These are phyloP conservation scores for Setomelanomma holmii DNA, from an alignment of 2,329 filamentous ascomycete species.

Conservation along the genomic window DNA sequence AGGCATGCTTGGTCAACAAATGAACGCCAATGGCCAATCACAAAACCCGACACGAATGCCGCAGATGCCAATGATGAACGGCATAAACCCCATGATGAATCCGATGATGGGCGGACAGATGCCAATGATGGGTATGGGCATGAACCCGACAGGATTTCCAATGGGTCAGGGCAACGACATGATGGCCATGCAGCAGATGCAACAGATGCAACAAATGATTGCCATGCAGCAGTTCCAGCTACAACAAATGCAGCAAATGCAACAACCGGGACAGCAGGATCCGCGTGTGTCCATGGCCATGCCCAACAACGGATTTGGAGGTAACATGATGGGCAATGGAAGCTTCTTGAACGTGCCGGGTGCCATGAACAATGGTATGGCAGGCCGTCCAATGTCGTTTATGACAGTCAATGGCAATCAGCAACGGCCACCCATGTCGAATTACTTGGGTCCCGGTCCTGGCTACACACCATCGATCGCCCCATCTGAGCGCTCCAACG, in stretches of 20 bases:
- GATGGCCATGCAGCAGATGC: slow-evolving; percentile 95
- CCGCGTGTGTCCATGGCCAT: slow-evolving; percentile 34
- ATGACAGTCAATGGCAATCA: slow-evolving; percentile 55
- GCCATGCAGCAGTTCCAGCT: slow-evolving; percentile 65
- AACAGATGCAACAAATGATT: slow-evolving; percentile 45
- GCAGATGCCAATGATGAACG: slow-evolving; percentile 35
- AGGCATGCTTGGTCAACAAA: slow-evolving; percentile 42
- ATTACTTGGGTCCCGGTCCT: slow-evolving; percentile 32
- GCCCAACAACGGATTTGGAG: slow-evolving; percentile 26
- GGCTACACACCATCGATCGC: slow-evolving; percentile 91
- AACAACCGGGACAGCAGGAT: slow-evolving; percentile 38
- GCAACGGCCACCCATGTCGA: slow-evolving; percentile 41
- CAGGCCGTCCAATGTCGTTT: slow-evolving; percentile 59
- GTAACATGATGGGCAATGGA: slow-evolving; percentile 29
- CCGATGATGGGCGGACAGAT: slow-evolving; percentile 33
- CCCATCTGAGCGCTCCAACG: slow-evolving; percentile 92
- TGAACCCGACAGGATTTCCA: slow-evolving; percentile 56
- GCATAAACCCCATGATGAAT: slow-evolving; percentile 29
- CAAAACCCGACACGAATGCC: slow-evolving; percentile 35
- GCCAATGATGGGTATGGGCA: slow-evolving; percentile 41
- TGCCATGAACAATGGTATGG: slow-evolving; percentile 23
- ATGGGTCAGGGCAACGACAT: slow-evolving; percentile 74
- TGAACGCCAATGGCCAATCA: slow-evolving; percentile 35
- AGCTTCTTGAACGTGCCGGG: slow-evolving; percentile 34
- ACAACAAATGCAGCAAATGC: slow-evolving; percentile 54